Percentiles rank a stretch among this genome's conserved stretches.
Evolutionary conservation across 371 early-diverging fungal genomes (phyloP).

Genomic region (Circinella umbellata): DNA sequence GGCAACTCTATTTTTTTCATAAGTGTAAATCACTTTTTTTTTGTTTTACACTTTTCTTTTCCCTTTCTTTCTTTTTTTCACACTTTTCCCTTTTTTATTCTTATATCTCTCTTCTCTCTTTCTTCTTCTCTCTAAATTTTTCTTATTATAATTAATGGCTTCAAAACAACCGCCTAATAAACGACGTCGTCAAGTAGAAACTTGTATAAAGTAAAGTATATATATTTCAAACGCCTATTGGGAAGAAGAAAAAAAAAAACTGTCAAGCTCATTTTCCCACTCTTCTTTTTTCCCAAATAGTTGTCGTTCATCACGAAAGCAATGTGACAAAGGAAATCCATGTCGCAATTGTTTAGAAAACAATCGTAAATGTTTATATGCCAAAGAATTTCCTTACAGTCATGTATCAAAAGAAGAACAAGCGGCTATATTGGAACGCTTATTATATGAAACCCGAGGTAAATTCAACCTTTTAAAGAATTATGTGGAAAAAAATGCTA

Average conservation of each 20-base stretch:
- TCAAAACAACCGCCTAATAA: slow-evolving; percentile 18
- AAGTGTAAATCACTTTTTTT: neutral
- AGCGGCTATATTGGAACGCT: slow-evolving; percentile 26
- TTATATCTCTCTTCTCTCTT: neutral
- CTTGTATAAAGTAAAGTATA: slow-evolving; percentile 27
- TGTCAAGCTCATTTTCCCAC: neutral
- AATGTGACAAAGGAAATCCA: slow-evolving; percentile 31
- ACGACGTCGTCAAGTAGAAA: slow-evolving; percentile 26
- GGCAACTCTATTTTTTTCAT: neutral
- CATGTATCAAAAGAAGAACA: slow-evolving; percentile 21
- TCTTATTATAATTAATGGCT: no score
- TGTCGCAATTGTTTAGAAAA: slow-evolving; percentile 29
- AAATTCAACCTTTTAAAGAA: slow-evolving; percentile 24
- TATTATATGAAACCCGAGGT: slow-evolving; percentile 26
- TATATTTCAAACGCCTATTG: neutral
- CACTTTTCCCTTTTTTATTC: neutral
- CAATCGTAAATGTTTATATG: slow-evolving; percentile 30
- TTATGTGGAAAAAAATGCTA: slow-evolving; percentile 18
- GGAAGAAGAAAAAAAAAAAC: neutral
- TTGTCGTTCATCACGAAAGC: slow-evolving; percentile 32
- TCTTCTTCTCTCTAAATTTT: no score
- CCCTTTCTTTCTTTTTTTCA: slow-evolving; percentile 2
- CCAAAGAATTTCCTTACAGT: slow-evolving; percentile 28
- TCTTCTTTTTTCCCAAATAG: slow-evolving; percentile 2
- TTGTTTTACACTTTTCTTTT: neutral